phyloP scores from a whole-genome alignment of 768 basidiomycete genomes.

The Coprinopsis marcescibilis region DNA sequence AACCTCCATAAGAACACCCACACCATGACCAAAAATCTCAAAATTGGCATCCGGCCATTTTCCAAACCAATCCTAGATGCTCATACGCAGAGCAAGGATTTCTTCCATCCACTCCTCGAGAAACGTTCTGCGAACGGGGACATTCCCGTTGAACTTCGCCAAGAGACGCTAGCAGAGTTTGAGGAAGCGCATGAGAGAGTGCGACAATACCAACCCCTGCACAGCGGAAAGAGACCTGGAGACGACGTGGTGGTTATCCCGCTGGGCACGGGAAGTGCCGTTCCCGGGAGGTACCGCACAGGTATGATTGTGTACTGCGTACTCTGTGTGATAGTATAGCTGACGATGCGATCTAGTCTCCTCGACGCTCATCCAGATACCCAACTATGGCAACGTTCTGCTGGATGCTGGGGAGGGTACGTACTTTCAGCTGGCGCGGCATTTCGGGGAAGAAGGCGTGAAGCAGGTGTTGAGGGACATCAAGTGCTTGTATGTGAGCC shows the following conservation, averaged over 20 bases:
- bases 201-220: too few relatives aligned
- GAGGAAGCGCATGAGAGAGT: slow-evolving; percentile 23
- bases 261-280: slow-evolving; percentile 84
- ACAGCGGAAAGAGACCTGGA: slow-evolving; percentile 30
- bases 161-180: slow-evolving; percentile 32
- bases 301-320: slow-evolving; percentile 38
- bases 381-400: slow-evolving; percentile 66
- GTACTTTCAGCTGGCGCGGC: slow-evolving; percentile 79
- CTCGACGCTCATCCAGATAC: slow-evolving; percentile 71
- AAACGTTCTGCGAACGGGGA: neutral
- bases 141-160: slow-evolving; percentile 20
- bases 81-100: slow-evolving; percentile 25
- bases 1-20: slow-evolving; percentile 43
- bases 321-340: neutral
- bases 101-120: slow-evolving; percentile 32
- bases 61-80: slow-evolving; percentile 32
- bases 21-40: slow-evolving; percentile 36
- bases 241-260: slow-evolving; percentile 66
- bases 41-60: slow-evolving; percentile 43
- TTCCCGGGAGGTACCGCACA: slow-evolving; percentile 84
- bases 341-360: slow-evolving; percentile 45
- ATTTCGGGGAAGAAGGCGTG: slow-evolving; percentile 56
- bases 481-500: slow-evolving; percentile 80
- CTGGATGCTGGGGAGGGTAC: slow-evolving; percentile 92
- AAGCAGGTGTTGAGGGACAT: slow-evolving; percentile 62